These are phyloP conservation scores for Thermomyces lanuginosus DNA, from an alignment of 2,329 filamentous ascomycete genomes.

Conservation along the genomic window DNA sequence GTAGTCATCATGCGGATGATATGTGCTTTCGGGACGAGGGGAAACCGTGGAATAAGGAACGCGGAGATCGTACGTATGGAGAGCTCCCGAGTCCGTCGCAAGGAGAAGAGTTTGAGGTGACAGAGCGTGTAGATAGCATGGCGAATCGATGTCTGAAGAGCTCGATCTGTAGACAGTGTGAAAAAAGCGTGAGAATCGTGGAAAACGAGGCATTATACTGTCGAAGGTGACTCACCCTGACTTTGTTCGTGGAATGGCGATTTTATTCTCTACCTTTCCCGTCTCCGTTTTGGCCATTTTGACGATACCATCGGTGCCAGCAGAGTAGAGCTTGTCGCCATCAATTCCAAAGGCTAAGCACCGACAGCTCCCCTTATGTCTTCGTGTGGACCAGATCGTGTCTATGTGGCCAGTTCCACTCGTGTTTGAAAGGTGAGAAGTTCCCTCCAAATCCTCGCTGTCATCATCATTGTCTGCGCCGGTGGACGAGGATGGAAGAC, in stretches of 20 bases:
- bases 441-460: constrained; percentile 26
- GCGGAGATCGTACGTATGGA: constrained; percentile 78
- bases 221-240: constrained; percentile 22
- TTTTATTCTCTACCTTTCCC: constrained; percentile 61
- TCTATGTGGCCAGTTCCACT: constrained; percentile 62
- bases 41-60: constrained; percentile 38
- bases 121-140: constrained; percentile 42
- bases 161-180: constrained; percentile 21
- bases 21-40: constrained; percentile 57
- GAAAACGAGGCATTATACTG: background rate
- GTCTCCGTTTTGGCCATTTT: constrained; percentile 44
- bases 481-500: constrained; percentile 45
- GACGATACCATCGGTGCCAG: constrained; percentile 47
- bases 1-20: constrained; percentile 82
- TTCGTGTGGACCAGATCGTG: constrained; percentile 66
- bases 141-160: constrained; percentile 53
- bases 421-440: constrained; percentile 27
- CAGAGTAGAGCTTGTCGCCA: constrained; percentile 48
- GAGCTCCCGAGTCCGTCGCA: constrained; percentile 72
- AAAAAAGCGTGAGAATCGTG: constrained; percentile 1
- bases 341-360: constrained; percentile 64
- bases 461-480: constrained; percentile 33
- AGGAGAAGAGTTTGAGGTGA: constrained; percentile 79
- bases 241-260: constrained; percentile 46
- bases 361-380: constrained; percentile 89